These are phyloP conservation scores for Malania oleifera DNA, from an alignment of 164 flowering plant genomes.

Conservation along the genomic window DNA sequence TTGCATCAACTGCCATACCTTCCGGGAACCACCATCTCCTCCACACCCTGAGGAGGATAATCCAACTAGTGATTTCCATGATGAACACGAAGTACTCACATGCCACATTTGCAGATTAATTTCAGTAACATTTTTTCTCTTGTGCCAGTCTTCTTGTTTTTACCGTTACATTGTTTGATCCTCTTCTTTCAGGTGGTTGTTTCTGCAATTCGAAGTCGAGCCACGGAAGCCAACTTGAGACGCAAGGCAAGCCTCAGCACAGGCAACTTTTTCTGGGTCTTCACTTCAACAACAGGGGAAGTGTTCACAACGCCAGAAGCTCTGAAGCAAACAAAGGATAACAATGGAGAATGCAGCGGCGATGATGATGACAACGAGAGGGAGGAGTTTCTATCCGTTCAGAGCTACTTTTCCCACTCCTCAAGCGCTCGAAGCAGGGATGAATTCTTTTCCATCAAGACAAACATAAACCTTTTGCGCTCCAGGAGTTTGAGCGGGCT, in stretches of 20 bases:
- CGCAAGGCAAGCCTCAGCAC: conserved; percentile 25
- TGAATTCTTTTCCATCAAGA: conserved; percentile 34
- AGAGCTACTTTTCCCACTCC: conserved; percentile 40
- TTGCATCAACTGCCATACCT: conserved; percentile 36
- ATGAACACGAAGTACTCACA: conserved; percentile 47
- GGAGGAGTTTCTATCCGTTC: conserved; percentile 43
- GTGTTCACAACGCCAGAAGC: conserved; percentile 22
- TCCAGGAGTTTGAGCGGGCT: conserved; percentile 33
- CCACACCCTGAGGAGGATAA: conserved; percentile 35
- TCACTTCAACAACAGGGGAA: conserved; percentile 36
- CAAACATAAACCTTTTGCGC: conserved; percentile 40
- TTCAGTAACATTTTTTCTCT: background rate
- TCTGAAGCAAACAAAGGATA: background rate
- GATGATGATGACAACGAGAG: conserved; percentile 24
- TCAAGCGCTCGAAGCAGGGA: conserved; percentile 36
- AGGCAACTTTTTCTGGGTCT: conserved; percentile 43
- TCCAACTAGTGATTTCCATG: conserved; percentile 29
- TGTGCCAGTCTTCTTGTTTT: background rate
- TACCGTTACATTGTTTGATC: background rate
- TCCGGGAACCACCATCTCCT: conserved; percentile 16
- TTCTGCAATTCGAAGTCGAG: conserved; percentile 46
- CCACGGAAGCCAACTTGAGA: conserved; percentile 53
- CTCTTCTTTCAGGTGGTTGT: conserved; percentile 40
- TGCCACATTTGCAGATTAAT: too few species aligned
- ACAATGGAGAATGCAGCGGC: background rate